These are phyloP conservation scores for Cyanodermella asteris DNA, from an alignment of 2,329 filamentous ascomycete genomes.

Conservation along the genomic window DNA sequence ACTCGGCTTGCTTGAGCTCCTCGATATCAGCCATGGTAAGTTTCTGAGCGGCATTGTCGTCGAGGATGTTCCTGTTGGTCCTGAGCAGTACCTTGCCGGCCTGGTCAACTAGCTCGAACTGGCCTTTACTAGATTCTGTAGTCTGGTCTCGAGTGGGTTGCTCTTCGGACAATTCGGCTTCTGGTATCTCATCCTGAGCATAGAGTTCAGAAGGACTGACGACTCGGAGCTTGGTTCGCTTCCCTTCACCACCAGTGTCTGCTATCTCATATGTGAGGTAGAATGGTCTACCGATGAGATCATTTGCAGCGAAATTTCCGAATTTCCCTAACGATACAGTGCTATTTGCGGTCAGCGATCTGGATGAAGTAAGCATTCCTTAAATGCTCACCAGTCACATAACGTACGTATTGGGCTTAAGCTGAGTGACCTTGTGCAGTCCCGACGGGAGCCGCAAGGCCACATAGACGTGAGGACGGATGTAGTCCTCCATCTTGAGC, in stretches of 20 bases:
- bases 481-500: constrained; percentile 9
- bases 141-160: constrained; percentile 3
- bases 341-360: constrained; percentile 29
- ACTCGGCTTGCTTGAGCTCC: constrained; percentile 47
- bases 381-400: constrained; percentile 9
- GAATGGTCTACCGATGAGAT: constrained; percentile 77
- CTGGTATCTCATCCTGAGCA: constrained; percentile 52
- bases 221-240: constrained; percentile 49
- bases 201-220: constrained; percentile 67
- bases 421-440: constrained; percentile 32
- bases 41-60: constrained; percentile 48
- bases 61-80: constrained; percentile 41
- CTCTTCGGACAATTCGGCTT: constrained; percentile 18
- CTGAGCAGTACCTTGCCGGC: constrained; percentile 30
- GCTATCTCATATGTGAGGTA: constrained; percentile 79
- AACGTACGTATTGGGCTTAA: constrained; percentile 43
- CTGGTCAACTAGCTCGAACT: constrained; percentile 17
- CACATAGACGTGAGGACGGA: constrained; percentile 29
- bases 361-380: too few species aligned
- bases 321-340: constrained; percentile 82
- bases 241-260: constrained; percentile 43
- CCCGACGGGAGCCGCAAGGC: constrained; percentile 37
- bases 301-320: constrained; percentile 71
- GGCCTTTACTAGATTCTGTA: constrained; percentile 15
- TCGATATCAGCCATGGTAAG: constrained; percentile 53